Evolutionary conservation across 202 grass and related monocot genomes (phyloP).

Genomic region (Schoenoplectus tabernaemontani): DNA sequence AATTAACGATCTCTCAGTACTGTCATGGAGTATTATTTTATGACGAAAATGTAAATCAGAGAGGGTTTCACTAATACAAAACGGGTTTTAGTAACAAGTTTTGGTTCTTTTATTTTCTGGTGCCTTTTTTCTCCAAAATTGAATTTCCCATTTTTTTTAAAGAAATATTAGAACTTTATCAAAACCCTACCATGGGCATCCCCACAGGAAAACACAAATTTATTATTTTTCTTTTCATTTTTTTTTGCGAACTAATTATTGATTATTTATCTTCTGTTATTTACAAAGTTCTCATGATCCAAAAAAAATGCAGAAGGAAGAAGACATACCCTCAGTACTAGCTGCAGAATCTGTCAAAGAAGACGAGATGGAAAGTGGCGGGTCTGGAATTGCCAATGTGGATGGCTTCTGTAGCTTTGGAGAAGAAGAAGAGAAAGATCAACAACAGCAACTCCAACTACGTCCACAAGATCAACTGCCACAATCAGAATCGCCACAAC

Average conservation of each 20-base stretch:
- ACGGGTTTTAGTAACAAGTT: no score
- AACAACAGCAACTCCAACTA: conserved; percentile 27
- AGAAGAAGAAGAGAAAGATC: conserved; percentile 46
- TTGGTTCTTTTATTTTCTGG: no score
- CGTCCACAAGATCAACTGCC: conserved; percentile 25
- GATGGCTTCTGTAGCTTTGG: conserved; percentile 70
- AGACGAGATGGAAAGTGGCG: conserved; percentile 88
- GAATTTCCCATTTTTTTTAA: not conserved
- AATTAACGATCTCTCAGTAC: not conserved
- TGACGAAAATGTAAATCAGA: not conserved
- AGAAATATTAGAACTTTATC: not conserved
- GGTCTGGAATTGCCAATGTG: conserved; percentile 66
- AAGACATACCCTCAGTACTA: conserved; percentile 39
- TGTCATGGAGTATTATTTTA: not conserved
- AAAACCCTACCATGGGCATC: not conserved
- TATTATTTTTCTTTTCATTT: not conserved
- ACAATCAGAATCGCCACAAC: not conserved
- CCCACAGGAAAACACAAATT: not conserved
- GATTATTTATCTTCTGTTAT: no score
- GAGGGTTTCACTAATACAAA: no score
- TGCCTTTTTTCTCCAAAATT: not conserved
- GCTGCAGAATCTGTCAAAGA: conserved; percentile 48
- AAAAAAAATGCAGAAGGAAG: conserved; percentile 14
- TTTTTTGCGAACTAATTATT: not conserved
- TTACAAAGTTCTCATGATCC: no score